Percentiles rank a stretch among this genome's conserved stretches.
phyloP scores from a whole-genome alignment of 108 stramenopile species.

The Pseudonitzschia pungens region DNA sequence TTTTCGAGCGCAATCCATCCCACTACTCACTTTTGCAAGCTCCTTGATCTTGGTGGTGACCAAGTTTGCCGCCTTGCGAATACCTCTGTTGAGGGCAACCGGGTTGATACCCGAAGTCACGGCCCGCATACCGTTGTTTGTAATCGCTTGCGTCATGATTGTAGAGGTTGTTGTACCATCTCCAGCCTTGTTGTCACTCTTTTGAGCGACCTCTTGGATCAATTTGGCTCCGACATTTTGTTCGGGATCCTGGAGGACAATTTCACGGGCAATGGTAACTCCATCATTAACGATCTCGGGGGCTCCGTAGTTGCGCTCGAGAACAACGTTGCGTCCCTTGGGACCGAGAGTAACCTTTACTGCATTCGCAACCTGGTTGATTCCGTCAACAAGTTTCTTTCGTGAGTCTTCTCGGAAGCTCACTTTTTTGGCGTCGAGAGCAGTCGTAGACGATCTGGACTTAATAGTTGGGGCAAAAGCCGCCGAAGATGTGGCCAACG shows the following conservation, averaged over 20 bases:
- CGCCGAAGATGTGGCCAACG: slow-evolving; percentile 27
- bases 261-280: slow-evolving; percentile 94
- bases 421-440: slow-evolving; percentile 76
- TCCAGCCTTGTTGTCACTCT: slow-evolving; percentile 94
- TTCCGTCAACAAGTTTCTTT: slow-evolving; percentile 85
- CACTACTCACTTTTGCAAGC: slow-evolving; percentile 77
- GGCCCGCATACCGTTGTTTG: slow-evolving; percentile 92
- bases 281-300: slow-evolving; percentile 98
- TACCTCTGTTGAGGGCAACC: slow-evolving; percentile 89
- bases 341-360: slow-evolving; percentile 97
- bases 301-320: slow-evolving; percentile 94
- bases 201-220: slow-evolving; percentile 94
- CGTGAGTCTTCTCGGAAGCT: slow-evolving; percentile 90
- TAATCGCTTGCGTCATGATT: slow-evolving; percentile 95
- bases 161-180: slow-evolving; percentile 98
- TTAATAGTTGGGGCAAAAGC: slow-evolving; percentile 27
- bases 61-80: slow-evolving; percentile 78
- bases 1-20: not conserved
- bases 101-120: slow-evolving; percentile 94
- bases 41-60: slow-evolving; percentile 76
- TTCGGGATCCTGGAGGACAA: slow-evolving; percentile 86
- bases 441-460: slow-evolving; percentile 7
- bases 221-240: slow-evolving; percentile 90
- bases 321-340: slow-evolving; percentile 96
- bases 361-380: slow-evolving; percentile 95